Evolutionary conservation across 192 early-diverging fungal genomes (phyloP), one percentile per base, ranked within the genome.

Genomic region (Coemansia sp.): DNA sequence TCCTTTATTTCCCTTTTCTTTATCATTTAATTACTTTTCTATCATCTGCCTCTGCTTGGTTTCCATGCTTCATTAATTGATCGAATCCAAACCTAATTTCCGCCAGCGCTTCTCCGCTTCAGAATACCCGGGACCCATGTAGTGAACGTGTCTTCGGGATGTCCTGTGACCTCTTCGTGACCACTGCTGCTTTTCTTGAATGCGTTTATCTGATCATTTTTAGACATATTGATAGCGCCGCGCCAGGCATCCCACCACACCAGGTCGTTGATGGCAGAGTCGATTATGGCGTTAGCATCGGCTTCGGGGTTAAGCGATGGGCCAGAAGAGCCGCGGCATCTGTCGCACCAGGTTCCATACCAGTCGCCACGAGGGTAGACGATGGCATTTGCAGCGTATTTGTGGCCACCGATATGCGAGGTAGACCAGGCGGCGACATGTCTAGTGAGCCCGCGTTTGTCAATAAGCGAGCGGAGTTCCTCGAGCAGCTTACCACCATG

Each of bases 181-280:
- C 36, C 27, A 22, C 32, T 23, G 8, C 54, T 47, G 39, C 60
- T 60, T 35, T 36, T 58, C 22, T 36, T 10, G 66, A 71, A 79
- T 1, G 71, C 42, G 2, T 36, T 39, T 64, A 79, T 65, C 76
- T 73, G 76, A 61, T 79, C 76, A 42, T 64, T 29, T 58, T 73
- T 79, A 6, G 76, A 67, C 76, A 79, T 67, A 35, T 62, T 73
- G 14, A 62, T 70, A 39, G 76, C 76, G 19, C 76, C 76, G 28
- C 76, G 64, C 76, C 76, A 79, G 7, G 76, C 71, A n/a, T 73
- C 71, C 76, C 76, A 79, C 76, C 76, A 79, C 4, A 72, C 65
- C 9, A 58, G 32, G 19, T 73, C 61, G 34, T 58, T 47, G 7
- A 68, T 52, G 0, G 61, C 71, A 28, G 67, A 67, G n/a, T 73